phyloP scores from a whole-genome alignment of 2,329 filamentous ascomycete genomes.

The Seiridium unicorne region DNA sequence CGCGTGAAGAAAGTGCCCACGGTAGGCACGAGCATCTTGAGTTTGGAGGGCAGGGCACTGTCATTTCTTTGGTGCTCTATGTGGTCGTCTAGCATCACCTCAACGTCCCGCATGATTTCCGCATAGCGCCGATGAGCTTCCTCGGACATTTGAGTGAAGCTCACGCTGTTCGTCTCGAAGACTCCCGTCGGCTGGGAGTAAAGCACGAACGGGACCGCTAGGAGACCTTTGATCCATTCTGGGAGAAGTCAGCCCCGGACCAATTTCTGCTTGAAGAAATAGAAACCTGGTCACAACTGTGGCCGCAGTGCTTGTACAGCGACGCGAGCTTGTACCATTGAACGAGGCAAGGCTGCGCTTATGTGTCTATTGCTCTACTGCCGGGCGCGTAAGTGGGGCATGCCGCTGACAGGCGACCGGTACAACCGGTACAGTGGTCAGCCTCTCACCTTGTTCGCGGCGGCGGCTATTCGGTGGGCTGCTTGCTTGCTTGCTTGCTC shows the following conservation, averaged over 20 bases:
- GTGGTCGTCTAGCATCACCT: constrained; percentile 87
- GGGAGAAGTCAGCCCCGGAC: constrained; percentile 10
- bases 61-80: constrained; percentile 64
- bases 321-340: too few relatives aligned
- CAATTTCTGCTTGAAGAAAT: background rate
- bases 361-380: too few relatives aligned
- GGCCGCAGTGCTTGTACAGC: too few relatives aligned
- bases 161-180: constrained; percentile 67
- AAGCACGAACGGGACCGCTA: constrained; percentile 94
- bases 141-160: constrained; percentile 69
- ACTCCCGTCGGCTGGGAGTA: constrained; percentile 92
- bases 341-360: too few relatives aligned
- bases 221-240: constrained; percentile 96
- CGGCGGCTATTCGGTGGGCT: background rate
- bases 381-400: too few relatives aligned
- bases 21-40: constrained; percentile 86
- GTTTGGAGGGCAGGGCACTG: constrained; percentile 74
- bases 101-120: constrained; percentile 93
- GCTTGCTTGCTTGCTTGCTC: background rate
- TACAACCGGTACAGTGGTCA: too few relatives aligned
- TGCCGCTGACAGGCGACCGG: too few relatives aligned
- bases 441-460: background rate
- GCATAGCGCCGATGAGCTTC: constrained; percentile 86
- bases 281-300: too few relatives aligned
- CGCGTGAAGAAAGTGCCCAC: constrained; percentile 94